Evolutionary conservation across 2,329 filamentous ascomycete genomes (phyloP).

Genomic region (Triangularia verruculosa): DNA sequence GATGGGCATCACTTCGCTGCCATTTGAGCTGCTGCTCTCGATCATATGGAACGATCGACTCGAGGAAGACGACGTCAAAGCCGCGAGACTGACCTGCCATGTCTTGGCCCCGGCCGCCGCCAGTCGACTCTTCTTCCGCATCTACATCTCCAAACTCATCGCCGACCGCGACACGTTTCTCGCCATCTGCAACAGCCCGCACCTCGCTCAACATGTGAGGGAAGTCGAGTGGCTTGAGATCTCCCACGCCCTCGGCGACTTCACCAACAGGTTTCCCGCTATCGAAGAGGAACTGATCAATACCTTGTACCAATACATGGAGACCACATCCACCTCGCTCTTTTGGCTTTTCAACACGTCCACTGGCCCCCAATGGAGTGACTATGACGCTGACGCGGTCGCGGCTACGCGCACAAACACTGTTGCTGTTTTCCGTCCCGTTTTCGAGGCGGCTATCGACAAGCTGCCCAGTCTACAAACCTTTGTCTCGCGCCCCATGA

Average conservation of each 20-base stretch:
- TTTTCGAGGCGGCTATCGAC: constrained; percentile 7
- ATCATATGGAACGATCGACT: constrained; percentile 8
- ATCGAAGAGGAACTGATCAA: neutral
- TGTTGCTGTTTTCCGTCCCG: neutral
- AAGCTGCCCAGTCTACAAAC: constrained; percentile 15
- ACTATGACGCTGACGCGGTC: neutral
- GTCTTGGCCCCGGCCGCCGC: neutral
- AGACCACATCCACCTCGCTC: neutral
- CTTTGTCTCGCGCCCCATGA: constrained; percentile 15
- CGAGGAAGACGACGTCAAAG: neutral
- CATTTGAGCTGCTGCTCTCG: neutral
- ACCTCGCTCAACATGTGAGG: constrained; percentile 12
- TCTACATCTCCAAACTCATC: constrained; percentile 15
- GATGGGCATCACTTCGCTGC: too few species aligned
- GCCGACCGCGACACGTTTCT: constrained; percentile 12
- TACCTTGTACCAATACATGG: neutral
- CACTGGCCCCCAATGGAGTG: neutral
- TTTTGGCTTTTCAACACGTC: neutral
- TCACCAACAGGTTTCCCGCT: neutral
- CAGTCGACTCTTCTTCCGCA: constrained; percentile 15
- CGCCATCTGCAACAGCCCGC: constrained; percentile 13
- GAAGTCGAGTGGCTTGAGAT: constrained; percentile 18
- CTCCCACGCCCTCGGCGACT: neutral
- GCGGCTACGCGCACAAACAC: neutral
- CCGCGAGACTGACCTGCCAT: constrained; percentile 1